phyloP scores from a whole-genome alignment of 2,329 filamentous ascomycete species.

The Cercospora sp. region DNA sequence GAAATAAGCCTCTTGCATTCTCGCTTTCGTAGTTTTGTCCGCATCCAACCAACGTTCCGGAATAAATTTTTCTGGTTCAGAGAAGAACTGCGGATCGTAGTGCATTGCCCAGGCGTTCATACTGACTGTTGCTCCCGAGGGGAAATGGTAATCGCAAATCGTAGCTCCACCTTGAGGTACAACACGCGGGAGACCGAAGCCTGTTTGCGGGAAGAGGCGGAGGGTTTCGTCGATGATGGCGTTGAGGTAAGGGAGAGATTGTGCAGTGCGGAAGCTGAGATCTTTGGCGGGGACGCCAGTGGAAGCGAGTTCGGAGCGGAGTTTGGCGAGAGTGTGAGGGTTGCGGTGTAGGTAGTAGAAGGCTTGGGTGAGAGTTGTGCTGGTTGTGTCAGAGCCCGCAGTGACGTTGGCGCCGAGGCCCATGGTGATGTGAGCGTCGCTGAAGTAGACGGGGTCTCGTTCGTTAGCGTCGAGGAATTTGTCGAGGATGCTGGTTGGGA shows the following conservation, averaged over 20 bases:
- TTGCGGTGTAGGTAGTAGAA: constrained; percentile 38
- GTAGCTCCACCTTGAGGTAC: constrained; percentile 19
- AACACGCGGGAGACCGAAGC: constrained; percentile 18
- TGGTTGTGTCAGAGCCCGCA: constrained; percentile 40
- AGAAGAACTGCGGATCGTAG: constrained; percentile 42
- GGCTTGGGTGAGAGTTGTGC: constrained; percentile 36
- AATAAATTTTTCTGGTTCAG: constrained; percentile 41
- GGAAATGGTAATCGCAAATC: constrained; percentile 42
- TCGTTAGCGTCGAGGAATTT: constrained; percentile 42
- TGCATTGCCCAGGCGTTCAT: constrained; percentile 48
- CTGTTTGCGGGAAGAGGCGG: constrained; percentile 28
- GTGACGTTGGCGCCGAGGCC: constrained; percentile 32
- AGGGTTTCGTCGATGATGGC: constrained; percentile 28
- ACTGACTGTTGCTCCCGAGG: constrained; percentile 48
- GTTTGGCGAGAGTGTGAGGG: constrained; percentile 26
- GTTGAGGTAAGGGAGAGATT: constrained; percentile 14
- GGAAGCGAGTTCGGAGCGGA: constrained; percentile 25
- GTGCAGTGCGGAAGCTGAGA: constrained; percentile 7
- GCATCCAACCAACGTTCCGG: constrained; percentile 49
- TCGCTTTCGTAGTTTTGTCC: neutral
- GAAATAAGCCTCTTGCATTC: constrained; percentile 17
- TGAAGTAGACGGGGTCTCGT: constrained; percentile 42
- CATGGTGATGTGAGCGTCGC: constrained; percentile 41
- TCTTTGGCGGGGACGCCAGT: neutral
- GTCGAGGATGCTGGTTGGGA: constrained; percentile 37